These are phyloP conservation scores for Pichia phayaonensis DNA, from an alignment of 805 yeast genomes.

Conservation along the genomic window DNA sequence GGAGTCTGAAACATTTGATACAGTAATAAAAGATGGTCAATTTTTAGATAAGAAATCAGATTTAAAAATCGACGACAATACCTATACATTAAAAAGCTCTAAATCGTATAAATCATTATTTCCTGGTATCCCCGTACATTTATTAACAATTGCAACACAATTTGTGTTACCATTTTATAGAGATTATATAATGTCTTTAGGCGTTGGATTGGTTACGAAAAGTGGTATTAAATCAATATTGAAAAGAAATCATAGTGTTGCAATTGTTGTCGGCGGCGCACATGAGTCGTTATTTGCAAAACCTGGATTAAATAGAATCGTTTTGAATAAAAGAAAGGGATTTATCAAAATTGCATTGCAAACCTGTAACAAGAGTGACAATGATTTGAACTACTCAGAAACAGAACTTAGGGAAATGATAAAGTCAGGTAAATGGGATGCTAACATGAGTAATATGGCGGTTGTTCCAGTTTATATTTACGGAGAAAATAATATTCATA, in stretches of 20 bases:
- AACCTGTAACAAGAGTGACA: constrained; percentile 21
- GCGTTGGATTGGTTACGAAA: constrained; percentile 78
- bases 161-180: constrained; percentile 79
- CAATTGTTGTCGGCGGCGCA: constrained; percentile 95
- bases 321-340: constrained; percentile 74
- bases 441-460: constrained; percentile 49
- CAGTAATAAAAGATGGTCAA: constrained; percentile 23
- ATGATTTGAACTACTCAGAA: background rate
- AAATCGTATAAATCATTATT: constrained; percentile 45
- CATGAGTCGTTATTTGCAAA: constrained; percentile 71
- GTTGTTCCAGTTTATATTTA: constrained; percentile 86
- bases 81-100: constrained; percentile 3
- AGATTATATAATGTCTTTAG: constrained; percentile 75
- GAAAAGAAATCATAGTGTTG: constrained; percentile 60
- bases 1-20: background rate
- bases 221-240: constrained; percentile 62
- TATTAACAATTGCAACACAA: constrained; percentile 76
- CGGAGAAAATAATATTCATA: constrained; percentile 70
- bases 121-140: constrained; percentile 77
- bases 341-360: constrained; percentile 82
- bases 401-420: constrained; percentile 3
- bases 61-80: constrained; percentile 59
- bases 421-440: constrained; percentile 5
- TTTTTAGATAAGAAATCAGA: background rate
- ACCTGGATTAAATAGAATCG: constrained; percentile 58